Conservation (phyloP, 2,329 filamentous ascomycete genomes). For the Cercospora janseana region DNA sequence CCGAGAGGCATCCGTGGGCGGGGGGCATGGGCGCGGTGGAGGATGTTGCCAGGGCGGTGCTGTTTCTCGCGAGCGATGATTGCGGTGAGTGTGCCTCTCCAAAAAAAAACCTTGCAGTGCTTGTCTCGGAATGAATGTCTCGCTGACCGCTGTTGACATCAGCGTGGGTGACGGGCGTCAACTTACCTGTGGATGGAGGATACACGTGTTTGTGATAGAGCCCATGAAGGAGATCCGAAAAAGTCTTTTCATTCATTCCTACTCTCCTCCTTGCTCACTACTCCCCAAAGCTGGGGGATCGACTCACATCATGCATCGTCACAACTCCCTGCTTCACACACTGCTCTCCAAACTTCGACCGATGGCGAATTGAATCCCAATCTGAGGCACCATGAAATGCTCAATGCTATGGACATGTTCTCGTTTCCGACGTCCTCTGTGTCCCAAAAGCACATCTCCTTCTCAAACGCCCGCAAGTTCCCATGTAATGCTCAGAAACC, state of each 20-base stretch:
- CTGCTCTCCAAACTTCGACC: not conserved
- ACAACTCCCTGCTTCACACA: not conserved
- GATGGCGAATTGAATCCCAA: not conserved
- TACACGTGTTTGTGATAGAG: not conserved
- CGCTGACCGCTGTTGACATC: not conserved
- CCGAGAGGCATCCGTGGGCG: constrained; percentile 37
- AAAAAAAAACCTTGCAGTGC: not conserved
- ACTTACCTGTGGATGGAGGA: constrained; percentile 16
- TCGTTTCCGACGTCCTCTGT: not conserved
- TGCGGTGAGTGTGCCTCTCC: not conserved
- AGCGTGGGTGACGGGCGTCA: constrained; percentile 23
- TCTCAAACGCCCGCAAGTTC: not conserved
- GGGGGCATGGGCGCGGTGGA: constrained; percentile 27
- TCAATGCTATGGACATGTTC: constrained; percentile 1
- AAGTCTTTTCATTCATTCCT: not conserved
- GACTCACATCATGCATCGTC: not conserved
- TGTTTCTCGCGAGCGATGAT: constrained; percentile 1
- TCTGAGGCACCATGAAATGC: not conserved
- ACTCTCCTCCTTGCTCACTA: not conserved
- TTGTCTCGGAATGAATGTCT: not conserved
- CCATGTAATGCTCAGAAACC: not conserved
- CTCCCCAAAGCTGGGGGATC: no score
- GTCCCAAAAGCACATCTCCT: not conserved
- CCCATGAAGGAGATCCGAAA: not conserved
- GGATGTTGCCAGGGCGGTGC: constrained; percentile 1